Conservation (phyloP, 768 basidiomycete genomes). For the Podaxis mareebaensis region DNA sequence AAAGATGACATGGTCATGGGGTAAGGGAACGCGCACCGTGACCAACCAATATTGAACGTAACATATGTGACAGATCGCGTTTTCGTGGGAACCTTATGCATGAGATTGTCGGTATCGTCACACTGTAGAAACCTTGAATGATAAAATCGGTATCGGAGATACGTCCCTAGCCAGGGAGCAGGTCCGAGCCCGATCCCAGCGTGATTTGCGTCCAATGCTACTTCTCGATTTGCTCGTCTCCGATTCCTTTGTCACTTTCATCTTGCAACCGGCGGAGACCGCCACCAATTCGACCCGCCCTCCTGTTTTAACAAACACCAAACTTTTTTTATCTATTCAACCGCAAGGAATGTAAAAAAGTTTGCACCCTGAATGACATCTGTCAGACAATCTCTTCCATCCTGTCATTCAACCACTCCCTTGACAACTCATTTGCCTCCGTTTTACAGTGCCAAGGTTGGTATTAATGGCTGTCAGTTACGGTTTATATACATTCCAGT, state of each 20-base stretch:
- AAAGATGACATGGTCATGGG: constrained; percentile 33
- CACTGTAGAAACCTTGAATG: not conserved
- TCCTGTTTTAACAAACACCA: not conserved
- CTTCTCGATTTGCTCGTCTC: constrained; percentile 72
- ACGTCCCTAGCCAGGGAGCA: not conserved
- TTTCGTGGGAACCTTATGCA: not conserved
- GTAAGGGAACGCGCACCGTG: constrained; percentile 15
- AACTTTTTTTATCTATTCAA: not conserved
- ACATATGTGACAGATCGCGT: constrained; percentile 23
- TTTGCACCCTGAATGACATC: constrained; percentile 4
- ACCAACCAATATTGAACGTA: not conserved
- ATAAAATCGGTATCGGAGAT: not conserved
- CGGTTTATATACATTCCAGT: not conserved
- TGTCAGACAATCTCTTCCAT: not conserved
- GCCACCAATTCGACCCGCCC: constrained; percentile 20
- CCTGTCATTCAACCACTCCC: not conserved
- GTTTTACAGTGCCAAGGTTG: not conserved
- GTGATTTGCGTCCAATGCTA: not conserved
- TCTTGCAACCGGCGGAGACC: not conserved
- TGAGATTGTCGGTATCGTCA: not conserved
- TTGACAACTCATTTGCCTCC: constrained; percentile 10
- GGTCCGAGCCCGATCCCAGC: not conserved
- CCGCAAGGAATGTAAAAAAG: constrained; percentile 31
- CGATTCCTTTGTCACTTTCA: constrained; percentile 69
- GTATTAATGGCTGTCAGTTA: not conserved